A percentile compares a stretch with the other conserved stretches of the same genome.
Evolutionary conservation across 2,329 filamentous ascomycete genomes (phyloP).

Genomic region (Penicillium sp.): DNA sequence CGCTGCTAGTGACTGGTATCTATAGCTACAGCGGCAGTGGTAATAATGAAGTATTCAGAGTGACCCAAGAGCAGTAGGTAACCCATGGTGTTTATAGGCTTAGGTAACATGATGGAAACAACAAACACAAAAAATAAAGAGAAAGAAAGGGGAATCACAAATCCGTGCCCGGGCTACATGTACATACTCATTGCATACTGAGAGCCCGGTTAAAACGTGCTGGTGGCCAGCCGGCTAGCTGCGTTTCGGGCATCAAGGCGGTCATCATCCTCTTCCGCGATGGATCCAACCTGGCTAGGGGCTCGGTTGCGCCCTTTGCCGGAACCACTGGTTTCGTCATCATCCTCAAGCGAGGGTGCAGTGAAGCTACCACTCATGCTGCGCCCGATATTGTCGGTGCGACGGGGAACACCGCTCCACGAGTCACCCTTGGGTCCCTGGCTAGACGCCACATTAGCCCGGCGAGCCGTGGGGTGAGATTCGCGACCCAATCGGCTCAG

Average conservation of each 20-base stretch:
- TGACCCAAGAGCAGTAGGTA: not conserved
- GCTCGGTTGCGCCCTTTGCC: constrained; percentile 49
- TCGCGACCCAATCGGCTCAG: constrained; percentile 88
- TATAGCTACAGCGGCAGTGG: not conserved
- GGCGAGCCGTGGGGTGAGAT: constrained; percentile 72
- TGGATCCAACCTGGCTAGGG: constrained; percentile 48
- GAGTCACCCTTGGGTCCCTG: constrained; percentile 98
- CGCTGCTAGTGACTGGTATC: not conserved
- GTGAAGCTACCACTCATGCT: constrained; percentile 74
- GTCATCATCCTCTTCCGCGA: constrained; percentile 69
- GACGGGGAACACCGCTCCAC: constrained; percentile 90
- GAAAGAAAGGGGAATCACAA: constrained; percentile 35
- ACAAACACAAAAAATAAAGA: constrained; percentile 7
- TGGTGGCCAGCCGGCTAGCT: constrained; percentile 87
- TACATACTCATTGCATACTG: constrained; percentile 27
- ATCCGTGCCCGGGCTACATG: constrained; percentile 35
- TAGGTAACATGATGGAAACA: constrained; percentile 28
- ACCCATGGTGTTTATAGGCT: constrained; percentile 6
- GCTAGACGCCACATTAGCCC: constrained; percentile 76
- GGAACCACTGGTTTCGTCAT: constrained; percentile 54
- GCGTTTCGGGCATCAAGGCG: constrained; percentile 94
- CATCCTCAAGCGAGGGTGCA: constrained; percentile 63
- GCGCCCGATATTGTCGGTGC: constrained; percentile 74
- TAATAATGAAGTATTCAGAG: not conserved
- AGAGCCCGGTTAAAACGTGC: constrained; percentile 70